A percentile compares a stretch with the other conserved stretches of the same genome.
Conservation (phyloP, 2,329 filamentous ascomycete species). For the Neophaeococcomyces mojaviensis region DNA sequence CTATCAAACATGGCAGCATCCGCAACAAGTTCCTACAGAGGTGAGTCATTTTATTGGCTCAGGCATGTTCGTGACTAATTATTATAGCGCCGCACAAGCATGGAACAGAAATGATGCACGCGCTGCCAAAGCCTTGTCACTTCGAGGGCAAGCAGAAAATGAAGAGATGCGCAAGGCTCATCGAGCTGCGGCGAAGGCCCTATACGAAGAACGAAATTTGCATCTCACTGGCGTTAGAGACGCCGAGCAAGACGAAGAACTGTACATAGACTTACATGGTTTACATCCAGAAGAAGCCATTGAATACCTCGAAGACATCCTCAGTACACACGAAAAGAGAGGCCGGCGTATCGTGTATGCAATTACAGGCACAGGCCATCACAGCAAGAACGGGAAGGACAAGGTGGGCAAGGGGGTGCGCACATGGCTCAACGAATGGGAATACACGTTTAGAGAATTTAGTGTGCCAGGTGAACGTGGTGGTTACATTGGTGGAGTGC, state of each 20-base stretch:
- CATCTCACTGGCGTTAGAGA: slow-evolving; percentile 41
- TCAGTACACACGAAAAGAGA: slow-evolving; percentile 71
- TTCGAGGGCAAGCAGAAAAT: slow-evolving; percentile 93
- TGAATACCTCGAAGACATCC: slow-evolving; percentile 80
- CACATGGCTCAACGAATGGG: slow-evolving; percentile 87
- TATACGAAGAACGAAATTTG: slow-evolving; percentile 91
- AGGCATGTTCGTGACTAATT: background rate
- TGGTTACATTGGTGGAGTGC: slow-evolving; percentile 58
- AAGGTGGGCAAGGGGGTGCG: slow-evolving; percentile 94
- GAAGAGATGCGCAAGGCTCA: slow-evolving; percentile 96
- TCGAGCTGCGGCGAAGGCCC: slow-evolving; percentile 79
- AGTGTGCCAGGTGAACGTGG: slow-evolving; percentile 91
- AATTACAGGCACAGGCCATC: slow-evolving; percentile 93
- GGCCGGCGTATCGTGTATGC: slow-evolving; percentile 72
- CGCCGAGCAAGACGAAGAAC: slow-evolving; percentile 54
- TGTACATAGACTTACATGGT: slow-evolving; percentile 95
- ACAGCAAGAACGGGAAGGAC: slow-evolving; percentile 98
- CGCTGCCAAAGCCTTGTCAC: slow-evolving; percentile 86
- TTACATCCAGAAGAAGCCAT: slow-evolving; percentile 97
- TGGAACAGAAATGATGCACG: slow-evolving; percentile 98
- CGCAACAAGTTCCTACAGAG: slow-evolving; percentile 96
- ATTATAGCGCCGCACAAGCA: slow-evolving; percentile 75
- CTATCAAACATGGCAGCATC: slow-evolving; percentile 92
- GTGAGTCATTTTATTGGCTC: slow-evolving; percentile 39
- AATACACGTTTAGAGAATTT: slow-evolving; percentile 93